Percentiles rank a stretch among this genome's conserved stretches.
phyloP scores from a whole-genome alignment of 345 rosid genomes.

The Moringa oleifera region DNA sequence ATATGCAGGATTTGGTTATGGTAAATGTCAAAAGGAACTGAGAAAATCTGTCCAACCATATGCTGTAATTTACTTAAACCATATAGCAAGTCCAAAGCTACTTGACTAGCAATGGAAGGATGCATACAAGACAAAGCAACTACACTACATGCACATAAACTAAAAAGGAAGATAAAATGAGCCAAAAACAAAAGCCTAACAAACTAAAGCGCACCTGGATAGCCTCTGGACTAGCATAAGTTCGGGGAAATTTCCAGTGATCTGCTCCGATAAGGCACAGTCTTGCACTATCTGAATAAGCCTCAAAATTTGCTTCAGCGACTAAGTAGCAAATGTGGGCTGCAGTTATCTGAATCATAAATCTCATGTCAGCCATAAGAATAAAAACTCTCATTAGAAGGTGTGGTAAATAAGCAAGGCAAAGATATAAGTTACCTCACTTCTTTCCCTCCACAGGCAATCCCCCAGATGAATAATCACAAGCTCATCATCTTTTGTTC shows the following conservation, averaged over 20 bases:
- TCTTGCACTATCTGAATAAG: constrained; percentile 76
- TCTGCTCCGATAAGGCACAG: constrained; percentile 80
- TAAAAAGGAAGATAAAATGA: neutral
- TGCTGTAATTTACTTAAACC: neutral
- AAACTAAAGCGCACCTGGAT: constrained; percentile 50
- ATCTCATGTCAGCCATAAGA: constrained; percentile 23
- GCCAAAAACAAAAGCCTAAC: too few relatives aligned
- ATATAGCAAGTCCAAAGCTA: neutral
- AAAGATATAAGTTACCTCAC: constrained; percentile 60
- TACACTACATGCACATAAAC: constrained; percentile 1
- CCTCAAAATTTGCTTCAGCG: constrained; percentile 80
- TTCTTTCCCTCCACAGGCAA: constrained; percentile 94
- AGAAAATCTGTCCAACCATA: neutral
- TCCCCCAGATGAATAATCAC: constrained; percentile 97
- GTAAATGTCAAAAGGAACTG: neutral
- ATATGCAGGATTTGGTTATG: neutral
- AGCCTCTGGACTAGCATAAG: constrained; percentile 74
- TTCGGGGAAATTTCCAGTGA: constrained; percentile 80
- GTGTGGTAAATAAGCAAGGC: constrained; percentile 10
- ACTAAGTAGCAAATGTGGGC: constrained; percentile 81
- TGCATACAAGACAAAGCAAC: too few relatives aligned
- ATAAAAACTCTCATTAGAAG: constrained; percentile 10
- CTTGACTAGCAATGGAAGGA: neutral
- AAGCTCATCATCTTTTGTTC: constrained; percentile 93
- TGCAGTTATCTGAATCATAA: constrained; percentile 52